Evolutionary conservation across 192 early-diverging fungal genomes (phyloP), one percentile per base, ranked within the genome.

Genomic region (Gonapodya sp.): DNA sequence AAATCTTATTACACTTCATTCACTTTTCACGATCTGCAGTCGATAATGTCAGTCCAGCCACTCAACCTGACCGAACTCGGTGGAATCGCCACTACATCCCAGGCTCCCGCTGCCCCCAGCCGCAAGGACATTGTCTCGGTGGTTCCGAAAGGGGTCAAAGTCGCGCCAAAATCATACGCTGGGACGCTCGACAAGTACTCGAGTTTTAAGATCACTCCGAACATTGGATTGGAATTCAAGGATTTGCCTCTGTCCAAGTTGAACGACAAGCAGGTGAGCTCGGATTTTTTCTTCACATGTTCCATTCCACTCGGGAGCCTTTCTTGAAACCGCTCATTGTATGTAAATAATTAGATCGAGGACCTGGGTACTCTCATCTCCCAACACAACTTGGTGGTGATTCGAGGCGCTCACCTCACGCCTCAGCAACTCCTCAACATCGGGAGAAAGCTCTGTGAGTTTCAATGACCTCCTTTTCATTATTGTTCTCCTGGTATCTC

Each of bases 331-430:
- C 46, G 46, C 24, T n/a, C n/a, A 24, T 64, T 64, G 46, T 24
- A 8, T 64, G 24, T 64, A 8, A 24, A 8, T 8, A 64, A 64
- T 24, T 24, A 64, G 46, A 64, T 64, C 46, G 86, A 89, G 34
- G 90, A 92, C 78, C 83, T 93, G n/a, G 89, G 90, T 2, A 82
- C 88, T 8, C 82, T 93, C 31, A 88, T 91, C 72, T 83, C 91
- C 30, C 87, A 93, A 75, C 86, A 92, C 36, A 89, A 88, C 31
- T 91, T 93, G 24, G 92, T 93, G 1, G 91, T 91, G 78, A 89
- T 93, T 81, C 84, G 92, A 1, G 85, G 92, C 73, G 92, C 92
- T 83, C 88, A 92, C 78, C 73, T 92, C 32, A 86, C 86, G 32
- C 81, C 84, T 35, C 86, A 92, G 46, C 87, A 91, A 83, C 87